Evolutionary conservation across 164 flowering plant species (phyloP).

Genomic region (Santalum album): DNA sequence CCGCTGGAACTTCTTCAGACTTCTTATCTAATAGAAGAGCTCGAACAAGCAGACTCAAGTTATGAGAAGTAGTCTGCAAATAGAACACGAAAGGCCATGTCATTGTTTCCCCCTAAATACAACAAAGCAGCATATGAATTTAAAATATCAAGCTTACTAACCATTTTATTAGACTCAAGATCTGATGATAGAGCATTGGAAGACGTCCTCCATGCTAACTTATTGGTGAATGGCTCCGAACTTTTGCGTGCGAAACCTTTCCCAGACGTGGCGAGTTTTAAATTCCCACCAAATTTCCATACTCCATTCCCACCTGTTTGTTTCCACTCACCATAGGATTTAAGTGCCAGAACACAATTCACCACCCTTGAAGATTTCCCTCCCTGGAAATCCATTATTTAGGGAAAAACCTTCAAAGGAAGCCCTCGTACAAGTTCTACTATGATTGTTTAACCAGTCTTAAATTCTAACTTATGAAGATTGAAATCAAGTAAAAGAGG

Average conservation of each 20-base stretch:
- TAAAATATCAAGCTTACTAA: slow-evolving; percentile 30
- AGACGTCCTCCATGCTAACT: slow-evolving; percentile 54
- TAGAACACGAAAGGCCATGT: slow-evolving; percentile 1
- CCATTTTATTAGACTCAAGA: slow-evolving; percentile 50
- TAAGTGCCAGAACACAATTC: slow-evolving; percentile 75
- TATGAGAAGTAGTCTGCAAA: slow-evolving; percentile 44
- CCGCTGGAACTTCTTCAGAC: slow-evolving; percentile 88
- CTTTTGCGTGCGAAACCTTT: slow-evolving; percentile 67
- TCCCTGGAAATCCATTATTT: slow-evolving; percentile 42
- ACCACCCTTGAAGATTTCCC: slow-evolving; percentile 84
- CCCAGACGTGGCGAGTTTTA: slow-evolving; percentile 37
- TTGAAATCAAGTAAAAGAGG: too few relatives aligned
- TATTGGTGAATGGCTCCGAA: slow-evolving; percentile 71
- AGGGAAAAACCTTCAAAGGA: slow-evolving; percentile 1
- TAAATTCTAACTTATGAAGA: too few relatives aligned
- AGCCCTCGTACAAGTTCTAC: neutral
- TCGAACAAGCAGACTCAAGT: slow-evolving; percentile 64
- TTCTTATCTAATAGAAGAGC: slow-evolving; percentile 66
- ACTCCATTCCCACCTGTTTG: slow-evolving; percentile 65
- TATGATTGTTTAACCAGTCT: too few relatives aligned
- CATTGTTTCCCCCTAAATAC: neutral
- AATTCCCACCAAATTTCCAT: slow-evolving; percentile 80
- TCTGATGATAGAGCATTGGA: slow-evolving; percentile 21
- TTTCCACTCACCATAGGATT: slow-evolving; percentile 86
- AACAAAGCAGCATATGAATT: neutral